These are phyloP conservation scores for Eucalyptus pauciflora DNA, from an alignment of 345 rosid genomes.

Conservation along the genomic window DNA sequence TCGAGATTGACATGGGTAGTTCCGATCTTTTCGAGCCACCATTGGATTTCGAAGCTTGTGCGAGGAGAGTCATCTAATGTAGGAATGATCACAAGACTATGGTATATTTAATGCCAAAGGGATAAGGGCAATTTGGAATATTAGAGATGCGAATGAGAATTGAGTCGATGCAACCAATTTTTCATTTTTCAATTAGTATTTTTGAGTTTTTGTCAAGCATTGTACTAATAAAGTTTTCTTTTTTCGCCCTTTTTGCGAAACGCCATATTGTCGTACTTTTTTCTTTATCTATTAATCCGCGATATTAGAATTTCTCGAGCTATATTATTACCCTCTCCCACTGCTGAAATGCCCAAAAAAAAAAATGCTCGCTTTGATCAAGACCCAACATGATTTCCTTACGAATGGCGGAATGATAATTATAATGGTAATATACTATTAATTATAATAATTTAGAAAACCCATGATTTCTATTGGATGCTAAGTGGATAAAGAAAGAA, in stretches of 20 bases:
- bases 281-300: neutral
- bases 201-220: neutral
- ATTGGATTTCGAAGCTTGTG: neutral
- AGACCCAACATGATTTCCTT: neutral
- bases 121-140: neutral
- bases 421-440: neutral
- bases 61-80: neutral
- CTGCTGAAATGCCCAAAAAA: neutral
- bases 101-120: neutral
- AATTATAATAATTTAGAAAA: neutral
- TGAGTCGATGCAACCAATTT: neutral
- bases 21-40: neutral
- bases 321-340: neutral
- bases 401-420: neutral
- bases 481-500: neutral
- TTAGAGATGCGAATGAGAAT: neutral
- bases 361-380: neutral
- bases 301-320: neutral
- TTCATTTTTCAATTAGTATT: neutral
- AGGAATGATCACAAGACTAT: neutral
- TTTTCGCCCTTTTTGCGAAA: neutral
- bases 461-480: neutral
- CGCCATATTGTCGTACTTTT: neutral
- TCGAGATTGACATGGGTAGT: neutral
- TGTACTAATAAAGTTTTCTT: neutral